Base-by-base conservation (phyloP, 2,329 filamentous ascomycete species). In the Paraconiothyrium sp. region DNA sequence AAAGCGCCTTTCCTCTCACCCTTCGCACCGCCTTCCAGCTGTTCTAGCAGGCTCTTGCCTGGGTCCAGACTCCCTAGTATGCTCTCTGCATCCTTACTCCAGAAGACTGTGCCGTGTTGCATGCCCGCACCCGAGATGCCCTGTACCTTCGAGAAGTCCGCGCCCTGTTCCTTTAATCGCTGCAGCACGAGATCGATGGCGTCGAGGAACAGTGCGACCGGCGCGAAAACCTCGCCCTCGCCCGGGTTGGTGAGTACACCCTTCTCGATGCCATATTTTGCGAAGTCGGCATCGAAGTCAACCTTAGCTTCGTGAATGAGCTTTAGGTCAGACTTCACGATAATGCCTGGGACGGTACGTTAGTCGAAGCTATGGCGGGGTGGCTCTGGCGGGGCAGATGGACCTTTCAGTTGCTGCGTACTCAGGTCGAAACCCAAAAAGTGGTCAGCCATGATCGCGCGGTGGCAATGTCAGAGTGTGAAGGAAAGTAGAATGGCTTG, bases 71-170 rank as follows among this genome's bases (percentile, higher is more conserved):
- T 81, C 4, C 77, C 80, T 47, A 98, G 84, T 47, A 90, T 73
- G 8, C 79, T 73, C 74, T 92, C 90, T 6, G 92, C 94, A 59
- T 89, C 81, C 48, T 82, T 78, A 61, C 87, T 91, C 94, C 94
- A 98, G 82, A 95, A 98, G 32, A 98, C 93, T 77, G 94, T 98
- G 37, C 95, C 95, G 79, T 98, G 95, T 84, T 99, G 95, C 86
- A 98, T 96, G 58, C 95, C 94, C 16, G 94, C 94, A 65, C 93
- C 95, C 72, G 92, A 94, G 69, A 99, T 86, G 34, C 92, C 94
- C 73, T 87, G 88, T 66, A 99, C 89, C 55, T 87, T 87, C 56
- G 84, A 80, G 72, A 97, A 90, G 68, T 93, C 90, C 58, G 92
- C 86, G 0, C 89, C 88, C 62, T 88, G 86, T 46, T 88, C 85